Evolutionary conservation across 2,329 filamentous ascomycete species (phyloP), one percentile per base, ranked within the genome.

Genomic region (Thelonectria olida): DNA sequence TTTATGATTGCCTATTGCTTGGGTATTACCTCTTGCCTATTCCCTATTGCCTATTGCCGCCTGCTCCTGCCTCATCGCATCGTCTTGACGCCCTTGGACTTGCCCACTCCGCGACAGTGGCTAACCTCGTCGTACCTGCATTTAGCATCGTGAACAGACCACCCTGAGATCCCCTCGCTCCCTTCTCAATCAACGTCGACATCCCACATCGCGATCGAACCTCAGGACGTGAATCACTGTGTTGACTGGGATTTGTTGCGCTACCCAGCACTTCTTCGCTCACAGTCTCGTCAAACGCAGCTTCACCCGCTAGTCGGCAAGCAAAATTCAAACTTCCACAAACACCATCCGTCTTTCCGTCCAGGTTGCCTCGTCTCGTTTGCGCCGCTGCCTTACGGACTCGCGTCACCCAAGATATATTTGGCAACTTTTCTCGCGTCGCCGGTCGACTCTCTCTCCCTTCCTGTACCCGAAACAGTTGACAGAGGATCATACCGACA

Each of bases 141-240:
- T 72, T 54, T 69, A 73, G 70, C 58, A 62, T 58, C 63, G 67
- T 65, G 72, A 72, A 72, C 70, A 72, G 70, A 72, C 69, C 70
- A 72, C 70, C 62, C 65, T 65, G 61, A 67, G 68, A 72, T 71
- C 69, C 69, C 65, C 63, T 68, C 62, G 44, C 34, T 48, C 38
- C 58, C 50, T 22, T 42, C 28, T 48, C 56, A 64, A 44, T 64
- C 49, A 60, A 70, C 65, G 58, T 62, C 62, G 53, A 66, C 59
- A 62, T 66, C 65, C 64, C 63, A 49, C 65, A 60, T 68, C 55
- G 42, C 49, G 50, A 58, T 15, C 62, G 34, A 58, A 56, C 36
- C 48, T 54, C 45, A 48, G 39, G 42, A 63, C 57, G 61, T 67
- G 60, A 62, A 64, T 58, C 55, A 55, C 45, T 56, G 38, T 58